Evolutionary conservation across 169 alveolate species (phyloP), one percentile per base, ranked within the genome.

Genomic region (Babesia sp.): DNA sequence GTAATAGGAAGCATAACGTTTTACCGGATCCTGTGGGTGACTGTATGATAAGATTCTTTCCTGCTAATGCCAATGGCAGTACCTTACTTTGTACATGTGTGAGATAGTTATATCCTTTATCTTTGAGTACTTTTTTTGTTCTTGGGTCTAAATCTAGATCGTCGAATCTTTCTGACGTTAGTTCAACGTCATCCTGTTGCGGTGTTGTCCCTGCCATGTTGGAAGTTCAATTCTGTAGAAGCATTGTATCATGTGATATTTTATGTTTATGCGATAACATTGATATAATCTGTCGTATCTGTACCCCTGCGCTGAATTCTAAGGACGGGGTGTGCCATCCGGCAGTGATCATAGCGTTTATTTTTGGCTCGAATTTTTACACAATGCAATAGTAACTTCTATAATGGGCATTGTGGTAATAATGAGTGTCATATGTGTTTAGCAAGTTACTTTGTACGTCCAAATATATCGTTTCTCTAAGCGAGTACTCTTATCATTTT

Each of bases 1-100:
- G 98, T 20, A 94, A 69, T 31, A 94, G 90, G 82, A 93, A 94
- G 4, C 96, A 96, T 14, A 93, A 90, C 16, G 98, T 94, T 69
- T 94, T 94, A 20, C 98, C 98, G n/a, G 96, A 91, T 3, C 96
- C 98, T 14, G 98, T 94, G 76, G 94, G 95, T 5, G 98, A 95
- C 74, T 87, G 94, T 28, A 91, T 95, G 61, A 94, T 85, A 34
- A 94, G 78, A 70, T 85, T 76, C 64, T 90, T 84, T 42, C 98
- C 96, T 12, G 86, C 60, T 45, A 94, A 88, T n/a, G 97, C 97
- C 33, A 90, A 61, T n/a, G 97, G 98, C 44, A 94, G 89, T 4
- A 89, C 97, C 16, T 90, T 93, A 54, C 91, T 86, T 68, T 94
- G 98, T 33, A 94, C 91, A 50, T 74, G 87, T 2, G 98, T 93